Evolutionary conservation across 352 stramenopile genomes (phyloP).

Genomic region (Phytophthora crassamura): DNA sequence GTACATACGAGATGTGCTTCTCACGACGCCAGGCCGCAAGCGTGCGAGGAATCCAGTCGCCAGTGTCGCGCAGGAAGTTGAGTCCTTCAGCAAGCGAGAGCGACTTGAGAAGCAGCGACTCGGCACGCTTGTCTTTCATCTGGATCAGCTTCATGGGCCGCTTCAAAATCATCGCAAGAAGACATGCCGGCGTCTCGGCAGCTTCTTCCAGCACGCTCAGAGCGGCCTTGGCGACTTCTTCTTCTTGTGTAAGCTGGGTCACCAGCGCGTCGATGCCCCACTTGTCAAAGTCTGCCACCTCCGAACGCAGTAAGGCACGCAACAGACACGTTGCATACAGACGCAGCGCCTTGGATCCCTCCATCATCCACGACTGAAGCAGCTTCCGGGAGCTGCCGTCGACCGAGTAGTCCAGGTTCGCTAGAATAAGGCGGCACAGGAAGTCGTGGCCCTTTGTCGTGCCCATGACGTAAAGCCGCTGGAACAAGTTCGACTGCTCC

Average conservation of each 20-base stretch:
- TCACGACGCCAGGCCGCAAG: conserved; percentile 79
- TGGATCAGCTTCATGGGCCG: conserved; percentile 79
- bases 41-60: conserved; percentile 85
- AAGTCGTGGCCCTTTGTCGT: conserved; percentile 90
- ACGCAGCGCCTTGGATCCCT: conserved; percentile 84
- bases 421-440: conserved; percentile 87
- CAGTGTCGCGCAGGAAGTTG: conserved; percentile 79
- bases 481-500: conserved; percentile 91
- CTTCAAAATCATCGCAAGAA: conserved; percentile 88
- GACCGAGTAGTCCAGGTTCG: conserved; percentile 90
- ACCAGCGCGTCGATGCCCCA: conserved; percentile 90
- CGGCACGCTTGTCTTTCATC: conserved; percentile 79
- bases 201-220: conserved; percentile 89
- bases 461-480: conserved; percentile 86
- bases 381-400: conserved; percentile 88
- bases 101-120: conserved; percentile 86
- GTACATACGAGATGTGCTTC: conserved; percentile 88
- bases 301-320: conserved; percentile 78
- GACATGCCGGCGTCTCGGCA: conserved; percentile 81
- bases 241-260: conserved; percentile 86
- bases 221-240: conserved; percentile 85
- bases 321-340: conserved; percentile 88
- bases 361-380: conserved; percentile 89
- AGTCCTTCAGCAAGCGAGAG: conserved; percentile 82
- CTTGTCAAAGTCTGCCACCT: conserved; percentile 90